Evolutionary conservation across 208 protist genomes (phyloP), one percentile per base, ranked within the genome.

Genomic region (Acanthamoeba healyi): DNA sequence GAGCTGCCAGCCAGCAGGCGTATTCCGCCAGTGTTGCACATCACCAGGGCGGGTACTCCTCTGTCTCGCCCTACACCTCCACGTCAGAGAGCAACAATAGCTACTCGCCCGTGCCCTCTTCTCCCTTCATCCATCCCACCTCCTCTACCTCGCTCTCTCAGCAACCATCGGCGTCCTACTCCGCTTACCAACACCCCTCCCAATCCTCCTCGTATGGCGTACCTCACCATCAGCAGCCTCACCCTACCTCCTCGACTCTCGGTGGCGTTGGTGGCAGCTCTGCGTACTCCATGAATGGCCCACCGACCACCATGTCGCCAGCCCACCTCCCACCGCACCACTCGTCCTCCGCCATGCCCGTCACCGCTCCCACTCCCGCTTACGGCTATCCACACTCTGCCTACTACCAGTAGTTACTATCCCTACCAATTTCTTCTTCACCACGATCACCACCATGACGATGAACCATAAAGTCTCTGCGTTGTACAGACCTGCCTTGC

Each of bases 281-380:
- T 10, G 63, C 63, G n/a, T 72, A 72, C 51, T 6, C 51, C 7
- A 22, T 58, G 51, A 58, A 58, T 22, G 51, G 51, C n/a, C 63
- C 63, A 38, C 63, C 63, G 5, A 14, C 63, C 63, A 38, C 63
- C 63, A 72, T 72, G 63, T 72, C 63, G 26, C 63, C 63, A 32
- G 63, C 63, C 29, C 63, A 72, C 17, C 63, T 72, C 7, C 63
- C 63, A 7, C 63, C 63, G 63, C 63, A 72, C 63, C 63, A 72
- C 63, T 29, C 58, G 24, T 65, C 58, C 58, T 3, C 58, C 15
- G 10, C 58, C 17, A 29, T 29, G 24, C n/a, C 58, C 24, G 4
- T 29, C 17, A 19, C 29, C 63, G 32, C 26, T 10, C 29, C 29
- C n/a, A 38, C 63, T 4, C 7, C 29, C 29, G n/a, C 7, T 22